Conservation (phyloP, 2,329 filamentous ascomycete genomes). For the Aspergillus alliaceus region DNA sequence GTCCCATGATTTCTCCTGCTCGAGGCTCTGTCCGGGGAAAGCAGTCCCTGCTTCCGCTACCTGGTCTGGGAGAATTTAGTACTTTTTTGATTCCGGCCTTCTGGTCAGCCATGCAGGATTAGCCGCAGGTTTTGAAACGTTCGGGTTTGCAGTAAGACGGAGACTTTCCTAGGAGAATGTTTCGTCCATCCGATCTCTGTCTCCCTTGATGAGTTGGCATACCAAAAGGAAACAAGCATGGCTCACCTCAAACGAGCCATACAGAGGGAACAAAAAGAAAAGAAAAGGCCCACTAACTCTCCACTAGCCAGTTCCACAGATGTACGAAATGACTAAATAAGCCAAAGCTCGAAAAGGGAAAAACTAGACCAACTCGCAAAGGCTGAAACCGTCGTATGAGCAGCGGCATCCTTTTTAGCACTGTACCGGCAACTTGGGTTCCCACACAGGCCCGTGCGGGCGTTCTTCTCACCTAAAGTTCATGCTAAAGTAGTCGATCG, state of each 20-base stretch:
- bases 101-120: not conserved
- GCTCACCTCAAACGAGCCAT: not conserved
- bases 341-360: not conserved
- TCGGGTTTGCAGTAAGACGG: not conserved
- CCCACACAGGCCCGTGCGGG: not conserved
- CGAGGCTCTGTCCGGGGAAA: not conserved
- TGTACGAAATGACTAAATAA: not conserved
- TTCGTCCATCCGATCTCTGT: not conserved
- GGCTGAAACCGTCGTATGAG: not conserved
- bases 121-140: conserved; percentile 1
- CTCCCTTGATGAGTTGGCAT: not conserved
- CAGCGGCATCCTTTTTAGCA: not conserved
- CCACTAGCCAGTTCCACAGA: not conserved
- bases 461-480: not conserved
- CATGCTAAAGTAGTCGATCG: not conserved
- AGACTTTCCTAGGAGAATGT: not conserved
- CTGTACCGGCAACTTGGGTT: not conserved
- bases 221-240: not conserved
- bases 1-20: not conserved
- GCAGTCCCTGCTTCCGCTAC: not conserved
- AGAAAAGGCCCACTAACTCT: not conserved
- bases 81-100: not conserved
- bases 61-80: not conserved
- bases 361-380: not conserved
- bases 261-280: not conserved